A percentile compares a stretch with the other conserved stretches of the same genome.
These are phyloP conservation scores for Teunomyces aglyptinius DNA, from an alignment of 805 yeast genomes.

Conservation along the genomic window DNA sequence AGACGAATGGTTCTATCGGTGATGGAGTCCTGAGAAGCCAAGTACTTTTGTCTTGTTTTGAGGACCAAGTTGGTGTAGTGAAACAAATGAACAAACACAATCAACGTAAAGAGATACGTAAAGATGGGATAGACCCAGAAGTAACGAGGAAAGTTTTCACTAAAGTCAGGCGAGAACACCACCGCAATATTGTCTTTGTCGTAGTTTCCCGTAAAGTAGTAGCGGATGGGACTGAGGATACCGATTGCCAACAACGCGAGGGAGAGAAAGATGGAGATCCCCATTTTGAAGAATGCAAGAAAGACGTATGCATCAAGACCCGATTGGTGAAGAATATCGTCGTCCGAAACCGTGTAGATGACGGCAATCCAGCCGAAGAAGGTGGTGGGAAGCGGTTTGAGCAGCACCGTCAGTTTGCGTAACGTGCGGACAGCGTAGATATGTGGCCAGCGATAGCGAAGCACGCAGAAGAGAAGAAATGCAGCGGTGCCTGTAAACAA, in stretches of 20 bases:
- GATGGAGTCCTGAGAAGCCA: constrained; percentile 58
- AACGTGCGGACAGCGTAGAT: constrained; percentile 56
- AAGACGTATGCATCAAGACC: constrained; percentile 36
- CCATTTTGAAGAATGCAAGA: constrained; percentile 38
- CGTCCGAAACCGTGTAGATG: constrained; percentile 23
- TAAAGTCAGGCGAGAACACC: constrained; percentile 23
- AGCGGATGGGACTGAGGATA: constrained; percentile 37
- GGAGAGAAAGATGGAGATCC: constrained; percentile 19
- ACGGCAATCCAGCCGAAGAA: constrained; percentile 26
- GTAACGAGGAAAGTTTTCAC: constrained; percentile 40
- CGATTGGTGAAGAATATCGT: constrained; percentile 21
- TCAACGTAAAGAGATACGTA: constrained; percentile 52
- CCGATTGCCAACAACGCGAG: constrained; percentile 23
- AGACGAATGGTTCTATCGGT: constrained; percentile 59
- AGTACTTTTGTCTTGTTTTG: constrained; percentile 52
- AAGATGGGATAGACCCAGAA: constrained; percentile 54
- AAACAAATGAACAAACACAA: constrained; percentile 46
- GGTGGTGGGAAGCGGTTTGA: constrained; percentile 43
- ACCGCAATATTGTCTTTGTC: constrained; percentile 35
- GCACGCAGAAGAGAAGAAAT: constrained; percentile 48
- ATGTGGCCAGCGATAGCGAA: constrained; percentile 55
- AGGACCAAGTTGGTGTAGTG: constrained; percentile 49
- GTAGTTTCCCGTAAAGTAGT: constrained; percentile 42
- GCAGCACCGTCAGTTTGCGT: constrained; percentile 31
- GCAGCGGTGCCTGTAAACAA: constrained; percentile 44